Base-by-base conservation (phyloP, 1,139 yeast species). In the Nakaseomyces kungkrabaensis region DNA sequence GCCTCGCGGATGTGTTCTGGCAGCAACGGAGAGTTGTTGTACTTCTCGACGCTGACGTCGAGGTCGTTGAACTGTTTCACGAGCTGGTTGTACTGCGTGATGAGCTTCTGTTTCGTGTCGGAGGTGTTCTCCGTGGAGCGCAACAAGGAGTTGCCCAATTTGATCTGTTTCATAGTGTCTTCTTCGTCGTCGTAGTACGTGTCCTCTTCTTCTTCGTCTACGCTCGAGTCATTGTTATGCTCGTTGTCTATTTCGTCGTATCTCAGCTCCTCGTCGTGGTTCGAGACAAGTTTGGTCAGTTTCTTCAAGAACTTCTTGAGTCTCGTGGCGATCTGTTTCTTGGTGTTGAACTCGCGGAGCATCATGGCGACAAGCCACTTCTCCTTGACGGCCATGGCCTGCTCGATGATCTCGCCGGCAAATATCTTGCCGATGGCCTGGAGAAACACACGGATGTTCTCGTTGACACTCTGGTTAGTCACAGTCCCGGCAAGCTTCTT, bases 1-100 rank as follows among this genome's bases (percentile, higher is more conserved):
- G 97, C 97, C 60, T 88, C 96, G 45, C 95, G 71, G 41, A 90
- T 74, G 63, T 90, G 95, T 56, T 85, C 89, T 0, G 97, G 96
- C 43, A 79, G 74, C 43, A 90, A 67, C 0, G 96, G 96, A 46
- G 72, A 68, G 17, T 8, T 5, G 17, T 67, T 68, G 53, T 78
- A 82, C 31, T 67, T 68, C 22, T 66, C 68, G 8, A 68, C 67
- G 37, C 69, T 66, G 2, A 60, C 63, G 45, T 65, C 66, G 34
- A 60, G 45, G 9, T 50, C 45, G 44, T 65, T 65, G 52, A 64
- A 65, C 41, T 56, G 57, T 42, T 53, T 56, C 5, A 62, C 67
- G 40, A 63, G 50, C 43, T 51, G 51, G 51, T 64, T 65, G 51
- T 62, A 65, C 29, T 60, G 61, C 9, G 52, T 52, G 32, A 65